Percentiles rank a stretch among this genome's conserved stretches.
These are phyloP conservation scores for Aegilops sharonensis DNA, from an alignment of 176 grass and related monocot species.

Conservation along the genomic window DNA sequence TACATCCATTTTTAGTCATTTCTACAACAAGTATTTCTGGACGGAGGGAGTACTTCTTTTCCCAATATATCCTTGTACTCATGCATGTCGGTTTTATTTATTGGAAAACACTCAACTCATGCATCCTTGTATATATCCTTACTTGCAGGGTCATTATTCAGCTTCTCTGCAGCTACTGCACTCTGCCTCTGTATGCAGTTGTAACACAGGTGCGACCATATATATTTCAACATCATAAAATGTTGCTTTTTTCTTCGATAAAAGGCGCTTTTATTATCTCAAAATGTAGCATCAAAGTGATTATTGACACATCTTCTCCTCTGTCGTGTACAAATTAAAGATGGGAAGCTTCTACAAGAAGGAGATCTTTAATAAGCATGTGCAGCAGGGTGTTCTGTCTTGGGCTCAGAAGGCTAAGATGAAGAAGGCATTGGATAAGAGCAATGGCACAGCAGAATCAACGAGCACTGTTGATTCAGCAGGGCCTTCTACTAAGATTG, in stretches of 20 bases:
- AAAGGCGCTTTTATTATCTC: too few species aligned
- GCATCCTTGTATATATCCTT: not conserved
- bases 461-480: too few species aligned
- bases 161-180: constrained; percentile 85
- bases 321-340: constrained; percentile 32
- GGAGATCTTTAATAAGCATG: constrained; percentile 62
- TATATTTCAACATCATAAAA: not conserved
- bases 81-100: too few species aligned
- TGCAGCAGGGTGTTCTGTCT: constrained; percentile 52
- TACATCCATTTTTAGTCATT: too few species aligned
- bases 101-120: not conserved
- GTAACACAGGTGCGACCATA: constrained; percentile 58
- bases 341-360: constrained; percentile 83
- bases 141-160: constrained; percentile 61
- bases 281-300: not conserved
- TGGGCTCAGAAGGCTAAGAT: constrained; percentile 46
- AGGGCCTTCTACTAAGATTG: too few species aligned
- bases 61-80: too few species aligned
- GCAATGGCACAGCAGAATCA: too few species aligned
- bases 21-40: too few species aligned
- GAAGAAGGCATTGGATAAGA: too few species aligned
- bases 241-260: not conserved
- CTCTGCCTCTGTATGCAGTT: constrained; percentile 80
- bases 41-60: too few species aligned
- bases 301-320: constrained; percentile 18